Base-by-base conservation (phyloP, 208 protist species). In the Herpetomonas muscarum region DNA sequence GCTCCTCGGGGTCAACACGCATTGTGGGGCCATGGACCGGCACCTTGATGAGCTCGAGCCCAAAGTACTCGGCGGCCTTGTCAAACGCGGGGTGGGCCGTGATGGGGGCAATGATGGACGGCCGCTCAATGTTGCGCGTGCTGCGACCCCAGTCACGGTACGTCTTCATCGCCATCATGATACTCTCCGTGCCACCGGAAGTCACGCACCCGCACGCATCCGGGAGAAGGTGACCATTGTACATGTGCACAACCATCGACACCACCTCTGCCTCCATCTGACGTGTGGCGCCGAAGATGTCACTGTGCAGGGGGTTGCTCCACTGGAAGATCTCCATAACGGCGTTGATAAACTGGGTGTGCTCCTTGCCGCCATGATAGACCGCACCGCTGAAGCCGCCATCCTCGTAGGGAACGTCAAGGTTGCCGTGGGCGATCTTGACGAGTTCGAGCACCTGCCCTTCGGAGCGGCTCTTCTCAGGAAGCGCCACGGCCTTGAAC, bases 211-310 rank as follows among this genome's bases (percentile, higher is more conserved):
- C 98, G 78, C 96, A 98, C 0, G 90, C 79, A 45, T 96, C 81
- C 1, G 73, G 42, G 24, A 87, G 78, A 7, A 82, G 52, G 58
- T 94, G 76, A 29, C 94, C 97, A 58, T 98, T 87, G 67, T 94
- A 93, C 90, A 99, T 97, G 63, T 88, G 79, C 13, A 92, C 46
- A 26, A 93, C 89, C 97, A 99, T 99, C 25, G 85, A 77, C 13
- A 98, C 92, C 15, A 98, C 85, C 62, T 99, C 97, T 1, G 97
- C 90, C 57, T 99, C 98, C 90, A 99, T 98, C 69, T 99, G 98
- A 53, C 97, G 85, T 37, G 97, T 87, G 4, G 87, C 88, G 0
- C 96, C 96, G 67, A 99, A 99, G 17, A 98, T 81, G 55, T 93
- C 89, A 17, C 78, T 79, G 79, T 99, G 97, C 22, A 99, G 81